Base-by-base conservation (phyloP, 495 filamentous ascomycete genomes). In the Aspergillus bridgeri region DNA sequence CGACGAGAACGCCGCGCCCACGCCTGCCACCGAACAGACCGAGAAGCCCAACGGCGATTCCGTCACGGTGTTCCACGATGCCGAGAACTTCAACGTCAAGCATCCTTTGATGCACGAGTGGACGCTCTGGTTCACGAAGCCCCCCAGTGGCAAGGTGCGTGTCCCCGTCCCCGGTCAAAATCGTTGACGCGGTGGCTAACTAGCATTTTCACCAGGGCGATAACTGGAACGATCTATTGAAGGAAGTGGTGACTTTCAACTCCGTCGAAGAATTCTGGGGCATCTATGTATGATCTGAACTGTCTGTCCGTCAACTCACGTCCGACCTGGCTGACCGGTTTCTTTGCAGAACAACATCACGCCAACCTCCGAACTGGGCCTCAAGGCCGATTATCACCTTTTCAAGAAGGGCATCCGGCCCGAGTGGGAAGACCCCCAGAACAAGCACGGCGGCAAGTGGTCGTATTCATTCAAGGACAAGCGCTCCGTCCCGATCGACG, bases 221-320 rank as follows among this genome's bases (percentile, higher is more conserved):
- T 71, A 96, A 96, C 81, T 99, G 94, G 94, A 96, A 93, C 55
- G 94, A 99, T 68, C 77, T 97, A 48, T 77, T 99, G 42, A 99
- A 99, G 78, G 91, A 98, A 70, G 93, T 99, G 57, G 96, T 99
- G 62, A 96, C 90, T 42, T 97, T 99, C 66, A 90, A 93, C 78
- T 96, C 92, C 13, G 94, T 99, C 3, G 94, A 99, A 74, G 95
- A 99, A 73, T 99, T 99, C 80, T 99, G 94, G 94, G 94, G 94
- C 53, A 88, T 98, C 67, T 97, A 99, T 71, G 94, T 98, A 85
- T 69, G 94, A 80, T 23, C 21, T 42, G 29, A 24, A 38, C 42
- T 38, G 25, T 18, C 11, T 45, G 18, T 23, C 5, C 42, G 5
- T 42, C 21, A 18, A n/a, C n/a, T n/a, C 20, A 24, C 33, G 5